Evolutionary conservation across 2,329 filamentous ascomycete genomes (phyloP).

Genomic region (Fusarium sp.): DNA sequence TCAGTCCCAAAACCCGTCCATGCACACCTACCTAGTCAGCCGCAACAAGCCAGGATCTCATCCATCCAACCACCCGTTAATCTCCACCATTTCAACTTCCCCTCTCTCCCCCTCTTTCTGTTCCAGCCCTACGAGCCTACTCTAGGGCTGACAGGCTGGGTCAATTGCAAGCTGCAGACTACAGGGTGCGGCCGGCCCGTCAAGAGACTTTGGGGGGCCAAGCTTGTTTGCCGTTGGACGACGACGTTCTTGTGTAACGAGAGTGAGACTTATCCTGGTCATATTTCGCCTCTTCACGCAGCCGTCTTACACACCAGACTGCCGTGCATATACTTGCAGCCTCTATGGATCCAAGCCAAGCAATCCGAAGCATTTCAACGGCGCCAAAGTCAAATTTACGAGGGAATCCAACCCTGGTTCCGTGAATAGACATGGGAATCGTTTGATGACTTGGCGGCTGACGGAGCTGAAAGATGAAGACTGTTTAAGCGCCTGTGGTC

Average conservation of each 20-base stretch:
- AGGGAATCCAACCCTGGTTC: not conserved
- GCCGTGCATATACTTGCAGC: not conserved
- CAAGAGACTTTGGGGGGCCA: slow-evolving; percentile 28
- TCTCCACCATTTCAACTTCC: not conserved
- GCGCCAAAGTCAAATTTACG: not conserved
- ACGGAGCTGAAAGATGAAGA: slow-evolving; percentile 17
- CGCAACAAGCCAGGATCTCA: slow-evolving; percentile 14
- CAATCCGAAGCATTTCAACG: not conserved
- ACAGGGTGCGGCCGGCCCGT: not conserved
- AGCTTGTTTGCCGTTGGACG: slow-evolving; percentile 14
- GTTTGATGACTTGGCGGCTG: slow-evolving; percentile 29
- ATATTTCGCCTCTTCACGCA: not conserved
- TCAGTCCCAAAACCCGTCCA: not conserved
- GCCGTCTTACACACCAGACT: not conserved
- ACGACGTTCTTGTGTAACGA: not conserved
- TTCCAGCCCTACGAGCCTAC: slow-evolving; percentile 33
- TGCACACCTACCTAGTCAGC: slow-evolving; percentile 23
- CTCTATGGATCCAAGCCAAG: not conserved
- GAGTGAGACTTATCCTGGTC: slow-evolving; percentile 10
- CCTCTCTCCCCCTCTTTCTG: not conserved
- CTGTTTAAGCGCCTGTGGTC: slow-evolving; percentile 5
- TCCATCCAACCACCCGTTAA: slow-evolving; percentile 3
- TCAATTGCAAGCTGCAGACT: not conserved
- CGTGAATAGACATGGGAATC: not conserved
- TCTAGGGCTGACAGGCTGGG: slow-evolving; percentile 27